A percentile compares a stretch with the other conserved stretches of the same genome.
Conservation (phyloP, 1,139 yeast species). For the Protomyces inouyei region DNA sequence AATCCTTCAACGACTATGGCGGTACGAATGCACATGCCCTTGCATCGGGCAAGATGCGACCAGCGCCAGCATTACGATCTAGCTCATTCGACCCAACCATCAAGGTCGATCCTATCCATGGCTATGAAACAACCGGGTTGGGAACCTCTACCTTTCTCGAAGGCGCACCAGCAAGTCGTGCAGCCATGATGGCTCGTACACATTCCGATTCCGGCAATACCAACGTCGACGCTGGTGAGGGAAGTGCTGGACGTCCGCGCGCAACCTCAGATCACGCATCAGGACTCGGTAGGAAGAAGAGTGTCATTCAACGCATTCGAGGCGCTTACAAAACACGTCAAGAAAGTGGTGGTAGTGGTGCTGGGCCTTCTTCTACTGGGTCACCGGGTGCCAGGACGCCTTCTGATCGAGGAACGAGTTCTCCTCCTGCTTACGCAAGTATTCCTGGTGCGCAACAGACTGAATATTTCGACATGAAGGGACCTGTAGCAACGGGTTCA, state of each 20-base stretch:
- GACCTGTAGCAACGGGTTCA: not conserved
- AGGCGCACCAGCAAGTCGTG: constrained; percentile 87
- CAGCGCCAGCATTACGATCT: constrained; percentile 22
- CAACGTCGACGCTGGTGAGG: not conserved
- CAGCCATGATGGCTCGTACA: constrained; percentile 39
- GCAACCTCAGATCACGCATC: constrained; percentile 10
- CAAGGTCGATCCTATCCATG: constrained; percentile 73
- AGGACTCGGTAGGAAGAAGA: constrained; percentile 30
- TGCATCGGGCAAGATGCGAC: constrained; percentile 3
- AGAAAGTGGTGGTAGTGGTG: not conserved
- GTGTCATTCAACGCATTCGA: constrained; percentile 31
- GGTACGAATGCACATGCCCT: constrained; percentile 28
- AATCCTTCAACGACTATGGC: constrained; percentile 37
- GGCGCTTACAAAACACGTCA: constrained; percentile 21
- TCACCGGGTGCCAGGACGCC: not conserved
- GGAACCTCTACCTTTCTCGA: constrained; percentile 89
- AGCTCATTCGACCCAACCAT: constrained; percentile 57
- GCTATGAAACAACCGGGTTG: constrained; percentile 75
- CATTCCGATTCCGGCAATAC: not conserved
- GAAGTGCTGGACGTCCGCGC: constrained; percentile 9
- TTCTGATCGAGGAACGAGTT: not conserved
- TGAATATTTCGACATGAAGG: not conserved
- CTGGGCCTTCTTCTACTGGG: not conserved
- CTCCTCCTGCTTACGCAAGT: not conserved
- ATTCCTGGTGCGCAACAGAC: not conserved